Base-by-base conservation (phyloP, 1,284 basidiomycete species). In the Malassezia slooffiae region DNA sequence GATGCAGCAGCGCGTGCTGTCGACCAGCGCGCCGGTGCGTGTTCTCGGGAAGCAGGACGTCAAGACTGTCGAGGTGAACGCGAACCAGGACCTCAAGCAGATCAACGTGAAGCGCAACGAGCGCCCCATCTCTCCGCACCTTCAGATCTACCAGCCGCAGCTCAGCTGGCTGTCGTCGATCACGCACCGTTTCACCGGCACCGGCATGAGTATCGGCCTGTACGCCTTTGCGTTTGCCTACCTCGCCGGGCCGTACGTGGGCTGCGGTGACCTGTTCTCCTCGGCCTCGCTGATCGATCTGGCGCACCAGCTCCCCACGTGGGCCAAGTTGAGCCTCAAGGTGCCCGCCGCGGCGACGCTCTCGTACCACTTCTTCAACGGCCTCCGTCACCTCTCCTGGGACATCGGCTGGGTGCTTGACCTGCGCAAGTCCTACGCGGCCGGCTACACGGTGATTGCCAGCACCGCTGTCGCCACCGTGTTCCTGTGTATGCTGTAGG, bases 61-160 rank as follows among this genome's bases (percentile, higher is more conserved):
- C 9, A 22, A 28, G 32, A 60, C 52, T 4, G 53, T 42, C 19
- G 43, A 52, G 34, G 16, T 61, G 27, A 74, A 79, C 1, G 73
- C 79, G 0, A 76, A 79, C 1, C 75, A 78, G 35, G 71, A 74
- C 33, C 47, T 70, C 34, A 76, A 76, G 5, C 80, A 91, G 53
- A 75, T 96, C 54, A 91, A 97, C 75, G 71, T 78, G 54, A 89
- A 95, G 71, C 80, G 91, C 54, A 73, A 83, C 38, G 74, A 76
- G 38, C 82, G 91, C 22, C 91, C 93, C 15, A 82, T 77, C 46
- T 85, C 82, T 61, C 91, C 93, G 17, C 88, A 95, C 72, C 83
- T 90, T 62, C 85, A 85, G 37, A 95, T 96, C 72, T 97, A 96
- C 75, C 85, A 93, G 71, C 88, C 87, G 16, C 90, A 95, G 71